Base-by-base conservation (phyloP, 2,329 filamentous ascomycete species). In the Arthroderma sp. region DNA sequence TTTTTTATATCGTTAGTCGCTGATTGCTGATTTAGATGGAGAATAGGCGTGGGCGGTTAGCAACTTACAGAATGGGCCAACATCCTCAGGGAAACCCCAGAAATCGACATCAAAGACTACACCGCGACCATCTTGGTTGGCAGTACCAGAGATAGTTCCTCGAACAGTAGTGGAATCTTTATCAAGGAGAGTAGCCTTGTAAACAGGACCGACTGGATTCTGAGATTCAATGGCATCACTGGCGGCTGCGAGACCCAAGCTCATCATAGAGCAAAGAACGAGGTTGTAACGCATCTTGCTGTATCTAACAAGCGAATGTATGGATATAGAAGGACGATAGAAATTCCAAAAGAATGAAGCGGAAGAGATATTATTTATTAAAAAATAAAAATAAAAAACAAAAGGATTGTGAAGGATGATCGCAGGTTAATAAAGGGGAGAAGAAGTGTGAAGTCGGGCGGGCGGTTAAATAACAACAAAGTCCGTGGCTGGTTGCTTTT, bases 51-150 rank as follows among this genome's bases (percentile, higher is more conserved):
- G 36, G 39, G 5, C 11, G 30, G 5, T 11, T 5, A 22, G 22
- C 9, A 36, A 69, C 74, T 54, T 66, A 81, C 78, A 56, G 65
- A 80, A 81, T 8, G 77, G 75, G 1, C 76, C 75, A 11, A 49
- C 46, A 6, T 52, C 47, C 7, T 67, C 64, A 44, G 79, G 78
- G 6, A 83, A 64, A 54, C 78, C 78, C 44, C 66, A 70, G 55
- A 82, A 73, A 30, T 67, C 61, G 51, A 79, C 69, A 44, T 66
- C 61, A 58, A 77, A 75, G 44, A 66, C 60, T 43, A 81, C 71
- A 37, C 78, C 78, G 27, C 68, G 63, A 42, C 74, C 75, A 44
- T 71, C 64, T 1, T 67, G 58, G 36, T 63, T 63, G 36, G 70
- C 63, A 33, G 61, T 61, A 36, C 68, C 73, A 9, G 61, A 62